phyloP scores from a whole-genome alignment of 495 filamentous ascomycete species.

The Trypethelium eluteriae region DNA sequence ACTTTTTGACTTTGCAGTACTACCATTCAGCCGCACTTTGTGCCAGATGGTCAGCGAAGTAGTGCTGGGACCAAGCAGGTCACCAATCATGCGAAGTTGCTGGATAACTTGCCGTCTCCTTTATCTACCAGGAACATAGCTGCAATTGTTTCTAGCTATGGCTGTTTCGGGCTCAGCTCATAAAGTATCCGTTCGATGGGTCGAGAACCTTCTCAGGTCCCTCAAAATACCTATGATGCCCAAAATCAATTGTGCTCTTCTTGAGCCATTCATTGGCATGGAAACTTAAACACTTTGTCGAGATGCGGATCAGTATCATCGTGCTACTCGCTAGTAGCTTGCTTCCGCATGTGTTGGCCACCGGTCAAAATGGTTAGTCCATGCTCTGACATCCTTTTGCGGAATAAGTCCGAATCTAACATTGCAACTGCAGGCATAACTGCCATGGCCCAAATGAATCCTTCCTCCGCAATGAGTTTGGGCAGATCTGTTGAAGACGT shows the following conservation, averaged over 20 bases:
- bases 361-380: not conserved
- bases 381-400: not conserved
- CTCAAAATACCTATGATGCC: too few species aligned
- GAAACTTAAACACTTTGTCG: not conserved
- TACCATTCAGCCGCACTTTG: not conserved
- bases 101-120: not conserved
- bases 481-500: too few species aligned
- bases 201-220: too few species aligned
- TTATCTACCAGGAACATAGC: not conserved
- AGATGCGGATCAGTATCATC: not conserved
- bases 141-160: not conserved
- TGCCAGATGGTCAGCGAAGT: not conserved
- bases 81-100: not conserved
- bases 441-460: not conserved
- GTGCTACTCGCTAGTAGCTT: not conserved
- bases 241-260: not conserved
- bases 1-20: not conserved
- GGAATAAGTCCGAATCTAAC: not conserved
- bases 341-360: not conserved
- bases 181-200: not conserved
- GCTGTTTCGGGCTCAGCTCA: not conserved
- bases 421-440: not conserved
- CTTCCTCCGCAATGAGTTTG: too few species aligned
- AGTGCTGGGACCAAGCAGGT: not conserved
- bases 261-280: not conserved